Percentiles rank a stretch among this genome's conserved stretches.
These are phyloP conservation scores for Dioszegia crocea DNA, from an alignment of 768 basidiomycete species.

Conservation along the genomic window DNA sequence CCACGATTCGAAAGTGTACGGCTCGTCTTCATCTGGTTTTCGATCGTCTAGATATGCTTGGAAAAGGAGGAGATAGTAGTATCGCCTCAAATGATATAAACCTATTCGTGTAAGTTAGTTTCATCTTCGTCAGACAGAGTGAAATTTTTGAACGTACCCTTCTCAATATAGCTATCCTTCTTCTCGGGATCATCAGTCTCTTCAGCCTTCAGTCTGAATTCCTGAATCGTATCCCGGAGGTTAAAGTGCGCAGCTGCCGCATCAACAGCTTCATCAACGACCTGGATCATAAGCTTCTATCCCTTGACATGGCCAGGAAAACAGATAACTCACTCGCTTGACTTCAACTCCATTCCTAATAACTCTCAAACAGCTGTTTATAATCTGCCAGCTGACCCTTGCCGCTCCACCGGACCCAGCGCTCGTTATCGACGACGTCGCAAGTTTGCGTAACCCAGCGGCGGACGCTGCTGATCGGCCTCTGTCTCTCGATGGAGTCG, in stretches of 20 bases:
- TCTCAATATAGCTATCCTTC: conserved; percentile 64
- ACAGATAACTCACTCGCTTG: conserved; percentile 56
- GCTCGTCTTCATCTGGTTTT: conserved; percentile 60
- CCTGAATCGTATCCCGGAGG: conserved; percentile 82
- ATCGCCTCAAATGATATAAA: conserved; percentile 73
- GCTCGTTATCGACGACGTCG: not conserved
- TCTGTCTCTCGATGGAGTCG: conserved; percentile 9
- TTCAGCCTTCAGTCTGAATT: conserved; percentile 69
- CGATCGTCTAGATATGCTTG: conserved; percentile 82
- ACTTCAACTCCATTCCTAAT: conserved; percentile 79
- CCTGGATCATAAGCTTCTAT: conserved; percentile 23
- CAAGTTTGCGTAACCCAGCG: conserved; percentile 7
- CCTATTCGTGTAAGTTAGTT: conserved; percentile 53
- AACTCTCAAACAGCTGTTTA: conserved; percentile 79
- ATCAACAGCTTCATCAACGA: conserved; percentile 61
- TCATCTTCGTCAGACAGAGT: not conserved
- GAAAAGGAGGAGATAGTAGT: conserved; percentile 81
- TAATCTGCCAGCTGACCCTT: conserved; percentile 53
- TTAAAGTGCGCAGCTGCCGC: conserved; percentile 78
- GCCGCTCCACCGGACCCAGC: not conserved
- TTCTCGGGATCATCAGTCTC: conserved; percentile 68
- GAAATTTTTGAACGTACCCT: conserved; percentile 55
- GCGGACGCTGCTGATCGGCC: conserved; percentile 1
- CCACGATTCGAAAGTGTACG: conserved; percentile 67
- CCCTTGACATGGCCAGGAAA: not conserved